These are phyloP conservation scores for carrot (Daucus carota) DNA, from an alignment of 129 eudicot species.

Conservation along the genomic window DH1_v3.0 NC_030382.2:44358001-44358500, in stretches of 20 bases:
- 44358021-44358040: conserved; percentile 74
- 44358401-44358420: conserved; percentile 25
- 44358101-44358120: conserved; percentile 56
- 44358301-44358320: conserved; percentile 72
- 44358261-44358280: conserved; percentile 76
- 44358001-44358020: conserved; percentile 76
- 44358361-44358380: conserved; percentile 84
- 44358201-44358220: conserved; percentile 68
- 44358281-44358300: conserved; percentile 61
- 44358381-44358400: conserved; percentile 28
- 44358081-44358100: conserved; percentile 92
- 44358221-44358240: conserved; percentile 85
- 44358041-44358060: conserved; percentile 72
- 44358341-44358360: conserved; percentile 78
- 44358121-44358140: conserved; percentile 76
- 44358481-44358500: conserved; percentile 10
- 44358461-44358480: conserved; percentile 28
- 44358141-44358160: conserved; percentile 73
- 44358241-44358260: conserved; percentile 66
- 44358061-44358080: conserved; percentile 81
- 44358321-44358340: conserved; percentile 67
- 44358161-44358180: conserved; percentile 52
- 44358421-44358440: conserved; percentile 17
- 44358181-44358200: conserved; percentile 65
- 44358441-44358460: conserved; percentile 43